A percentile compares a stretch with the other conserved stretches of the same genome.
phyloP scores from a whole-genome alignment of 2,329 filamentous ascomycete species.

The Xylariaceae sp. region DNA sequence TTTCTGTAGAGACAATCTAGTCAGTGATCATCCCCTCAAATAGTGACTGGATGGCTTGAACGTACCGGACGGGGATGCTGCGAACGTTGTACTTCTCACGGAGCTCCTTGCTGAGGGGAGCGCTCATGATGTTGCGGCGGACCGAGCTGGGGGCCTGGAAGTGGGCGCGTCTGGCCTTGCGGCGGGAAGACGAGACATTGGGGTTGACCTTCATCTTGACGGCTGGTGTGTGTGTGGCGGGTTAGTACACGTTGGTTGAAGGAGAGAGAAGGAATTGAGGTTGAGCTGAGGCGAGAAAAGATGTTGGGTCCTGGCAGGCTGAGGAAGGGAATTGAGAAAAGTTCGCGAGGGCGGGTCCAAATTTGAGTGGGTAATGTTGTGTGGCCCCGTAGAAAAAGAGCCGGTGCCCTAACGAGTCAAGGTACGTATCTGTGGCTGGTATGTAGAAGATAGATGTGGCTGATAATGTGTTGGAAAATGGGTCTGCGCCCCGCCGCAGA shows the following conservation, averaged over 20 bases:
- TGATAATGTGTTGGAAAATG: background rate
- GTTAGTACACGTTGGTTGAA: constrained; percentile 10
- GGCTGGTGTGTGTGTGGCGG: constrained; percentile 14
- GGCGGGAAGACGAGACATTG: constrained; percentile 51
- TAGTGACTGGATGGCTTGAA: background rate
- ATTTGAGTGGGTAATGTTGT: background rate
- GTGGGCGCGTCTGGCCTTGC: constrained; percentile 99
- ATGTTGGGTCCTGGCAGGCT: constrained; percentile 11
- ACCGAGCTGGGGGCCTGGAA: constrained; percentile 91
- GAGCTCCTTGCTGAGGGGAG: constrained; percentile 92
- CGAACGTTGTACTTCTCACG: constrained; percentile 99
- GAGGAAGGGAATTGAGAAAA: constrained; percentile 8
- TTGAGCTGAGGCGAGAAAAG: constrained; percentile 15
- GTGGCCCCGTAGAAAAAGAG: constrained; percentile 20
- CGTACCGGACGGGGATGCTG: constrained; percentile 72
- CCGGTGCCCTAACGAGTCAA: constrained; percentile 23
- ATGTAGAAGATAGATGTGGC: background rate
- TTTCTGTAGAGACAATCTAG: constrained; percentile 52
- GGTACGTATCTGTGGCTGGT: constrained; percentile 7
- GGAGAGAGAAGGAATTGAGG: background rate
- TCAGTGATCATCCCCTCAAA: background rate
- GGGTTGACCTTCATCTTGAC: constrained; percentile 33
- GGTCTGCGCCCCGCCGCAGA: background rate
- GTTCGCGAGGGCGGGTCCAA: constrained; percentile 10
- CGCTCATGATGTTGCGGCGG: constrained; percentile 95